Evolutionary conservation across 164 flowering plant species (phyloP), one percentile per base, ranked within the genome.

Genomic region (Piper betle): DNA sequence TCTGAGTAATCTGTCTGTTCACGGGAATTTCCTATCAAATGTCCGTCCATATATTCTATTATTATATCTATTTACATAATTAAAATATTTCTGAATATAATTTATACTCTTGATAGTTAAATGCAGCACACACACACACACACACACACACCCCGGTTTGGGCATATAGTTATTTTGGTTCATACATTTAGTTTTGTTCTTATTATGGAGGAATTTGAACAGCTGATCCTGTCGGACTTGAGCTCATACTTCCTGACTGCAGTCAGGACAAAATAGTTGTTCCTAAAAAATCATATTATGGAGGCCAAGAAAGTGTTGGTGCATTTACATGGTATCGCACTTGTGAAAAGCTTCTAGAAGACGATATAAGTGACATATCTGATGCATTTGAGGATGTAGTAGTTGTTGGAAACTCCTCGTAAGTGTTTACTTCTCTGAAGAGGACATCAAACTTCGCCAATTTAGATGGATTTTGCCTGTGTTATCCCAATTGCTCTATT

Each of bases 291-390:
- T 75, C 63, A 54, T 94, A 94, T 72, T 91, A 82, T 75, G 99
- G 99, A 57, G 99, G 99, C 53, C 70, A 75, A 69, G 97, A 94
- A 85, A 96, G 97, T 67, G 66, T 53, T 64, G 93, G 96, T 62
- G 78, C 78, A 58, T 94, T 74, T 72, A 70, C 75, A 57, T 94
- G 99, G 99, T 91, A 80, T 56, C 76, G 91, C 66, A 72, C 81
- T 59, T 75, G 75, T 63, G 59, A 62, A 48, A 85, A 82, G 78
- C 75, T 87, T 42, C 60, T 77, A 48, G 87, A 61, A 66, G 73
- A 86, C 61, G 80, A 75, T 56, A 68, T 88, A 62, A 43, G 74
- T 68, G 77, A 78, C 59, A 67, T 82, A 62, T 70, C 75, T 65
- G 59, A 66, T 68, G 63, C 68, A 67, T 40, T 40, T 69, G 82